A percentile compares a stretch with the other conserved stretches of the same genome.
Evolutionary conservation across 805 yeast genomes (phyloP).

Genomic region (Lipomyces yamanashiensis): DNA sequence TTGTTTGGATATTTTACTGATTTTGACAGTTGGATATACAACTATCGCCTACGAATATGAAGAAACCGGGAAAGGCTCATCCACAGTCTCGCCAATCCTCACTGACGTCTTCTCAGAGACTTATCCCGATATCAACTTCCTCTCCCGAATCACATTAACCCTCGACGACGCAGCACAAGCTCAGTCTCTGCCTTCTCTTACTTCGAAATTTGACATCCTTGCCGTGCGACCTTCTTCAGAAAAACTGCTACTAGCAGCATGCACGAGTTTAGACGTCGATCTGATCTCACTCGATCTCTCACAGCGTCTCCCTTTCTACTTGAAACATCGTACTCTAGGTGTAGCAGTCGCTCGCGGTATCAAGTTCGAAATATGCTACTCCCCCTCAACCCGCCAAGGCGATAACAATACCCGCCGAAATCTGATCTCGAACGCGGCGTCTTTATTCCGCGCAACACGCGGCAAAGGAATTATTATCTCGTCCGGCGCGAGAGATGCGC

Average conservation of each 20-base stretch:
- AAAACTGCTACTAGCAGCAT: conserved; percentile 73
- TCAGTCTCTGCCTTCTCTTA: conserved; percentile 56
- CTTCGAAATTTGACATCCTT: conserved; percentile 70
- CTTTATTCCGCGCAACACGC: conserved; percentile 80
- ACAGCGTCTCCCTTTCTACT: conserved; percentile 68
- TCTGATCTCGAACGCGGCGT: conserved; percentile 71
- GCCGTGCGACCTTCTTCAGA: conserved; percentile 84
- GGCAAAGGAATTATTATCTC: conserved; percentile 77
- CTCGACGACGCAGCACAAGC: conserved; percentile 79
- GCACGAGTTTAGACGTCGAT: conserved; percentile 79
- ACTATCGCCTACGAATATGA: conserved; percentile 75
- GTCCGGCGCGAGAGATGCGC: conserved; percentile 64
- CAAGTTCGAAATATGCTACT: conserved; percentile 76
- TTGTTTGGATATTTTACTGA: neutral
- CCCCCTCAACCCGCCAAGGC: conserved; percentile 47
- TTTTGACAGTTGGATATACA: conserved; percentile 58
- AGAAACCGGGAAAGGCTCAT: conserved; percentile 39
- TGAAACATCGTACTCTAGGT: conserved; percentile 83
- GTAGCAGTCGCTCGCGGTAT: conserved; percentile 84
- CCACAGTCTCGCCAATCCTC: conserved; percentile 28
- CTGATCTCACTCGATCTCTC: conserved; percentile 72
- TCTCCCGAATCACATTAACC: conserved; percentile 71
- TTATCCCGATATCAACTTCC: conserved; percentile 13
- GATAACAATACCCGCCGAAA: conserved; percentile 54
- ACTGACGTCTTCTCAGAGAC: conserved; percentile 6